phyloP scores from a whole-genome alignment of 2,329 filamentous ascomycete genomes.

The Aspergillus fructus region DNA sequence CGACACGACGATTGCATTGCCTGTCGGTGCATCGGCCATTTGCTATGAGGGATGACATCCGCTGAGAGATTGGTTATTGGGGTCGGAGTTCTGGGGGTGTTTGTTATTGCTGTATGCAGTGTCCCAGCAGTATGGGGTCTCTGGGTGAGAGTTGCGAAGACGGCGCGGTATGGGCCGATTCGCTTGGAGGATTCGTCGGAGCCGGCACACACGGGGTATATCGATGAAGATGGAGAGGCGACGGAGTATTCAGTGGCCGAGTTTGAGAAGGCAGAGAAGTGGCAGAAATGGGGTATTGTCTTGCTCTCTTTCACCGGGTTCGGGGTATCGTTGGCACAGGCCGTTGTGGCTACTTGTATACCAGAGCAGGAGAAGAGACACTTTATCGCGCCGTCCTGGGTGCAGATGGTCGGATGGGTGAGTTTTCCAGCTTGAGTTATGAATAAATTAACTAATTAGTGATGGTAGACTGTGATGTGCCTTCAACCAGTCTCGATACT shows the following conservation, averaged over 20 bases:
- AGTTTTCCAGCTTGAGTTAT: slow-evolving; percentile 29
- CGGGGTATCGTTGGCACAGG: slow-evolving; percentile 56
- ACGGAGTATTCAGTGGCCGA: slow-evolving; percentile 61
- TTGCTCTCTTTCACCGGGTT: slow-evolving; percentile 56
- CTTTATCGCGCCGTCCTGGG: slow-evolving; percentile 57
- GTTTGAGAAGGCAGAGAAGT: slow-evolving; percentile 56
- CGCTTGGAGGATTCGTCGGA: slow-evolving; percentile 20
- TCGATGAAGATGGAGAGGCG: slow-evolving; percentile 69
- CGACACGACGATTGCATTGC: too few species aligned
- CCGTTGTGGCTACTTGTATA: slow-evolving; percentile 50
- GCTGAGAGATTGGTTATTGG: slow-evolving; percentile 20
- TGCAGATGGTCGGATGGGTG: slow-evolving; percentile 64
- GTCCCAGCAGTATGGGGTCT: slow-evolving; percentile 27
- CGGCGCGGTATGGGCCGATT: background rate
- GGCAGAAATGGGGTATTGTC: slow-evolving; percentile 57
- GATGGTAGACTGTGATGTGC: slow-evolving; percentile 27
- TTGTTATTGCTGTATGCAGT: slow-evolving; percentile 23
- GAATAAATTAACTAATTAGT: background rate
- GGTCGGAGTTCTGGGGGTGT: slow-evolving; percentile 25
- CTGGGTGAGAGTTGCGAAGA: slow-evolving; percentile 16
- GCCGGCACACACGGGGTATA: slow-evolving; percentile 51
- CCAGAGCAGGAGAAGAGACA: slow-evolving; percentile 12
- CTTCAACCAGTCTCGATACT: slow-evolving; percentile 36
- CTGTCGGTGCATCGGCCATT: background rate
- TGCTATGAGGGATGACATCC: slow-evolving; percentile 22